These are phyloP conservation scores for Calonectria leucothoes DNA, from an alignment of 2,329 filamentous ascomycete genomes.

Conservation along the genomic window DNA sequence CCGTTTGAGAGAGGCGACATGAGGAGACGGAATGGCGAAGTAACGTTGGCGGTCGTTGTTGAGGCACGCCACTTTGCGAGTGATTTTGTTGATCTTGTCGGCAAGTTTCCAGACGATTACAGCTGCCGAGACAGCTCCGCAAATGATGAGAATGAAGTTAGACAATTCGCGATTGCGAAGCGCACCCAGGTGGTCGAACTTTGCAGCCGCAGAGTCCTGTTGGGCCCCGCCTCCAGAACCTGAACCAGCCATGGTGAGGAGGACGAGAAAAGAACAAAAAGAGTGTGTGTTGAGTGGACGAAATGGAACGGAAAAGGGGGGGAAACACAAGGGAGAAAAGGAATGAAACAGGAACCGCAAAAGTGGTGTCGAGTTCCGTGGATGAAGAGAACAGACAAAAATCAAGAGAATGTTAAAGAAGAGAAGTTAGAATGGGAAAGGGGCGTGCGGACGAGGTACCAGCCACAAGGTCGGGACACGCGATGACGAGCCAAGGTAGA, in stretches of 20 bases:
- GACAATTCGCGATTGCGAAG: conserved; percentile 62
- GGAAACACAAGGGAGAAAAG: not conserved
- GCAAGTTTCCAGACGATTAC: conserved; percentile 76
- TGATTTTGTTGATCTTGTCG: conserved; percentile 71
- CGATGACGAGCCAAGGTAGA: not conserved
- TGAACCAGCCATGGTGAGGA: conserved; percentile 1
- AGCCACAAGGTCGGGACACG: not conserved
- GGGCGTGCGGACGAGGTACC: not conserved
- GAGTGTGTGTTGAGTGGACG: not conserved
- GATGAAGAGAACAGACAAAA: not conserved
- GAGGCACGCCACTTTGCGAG: conserved; percentile 80
- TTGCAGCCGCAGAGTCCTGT: conserved; percentile 23
- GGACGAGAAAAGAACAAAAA: not conserved
- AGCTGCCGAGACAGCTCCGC: conserved; percentile 70
- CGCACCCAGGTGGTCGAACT: conserved; percentile 15
- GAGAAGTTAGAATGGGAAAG: not conserved
- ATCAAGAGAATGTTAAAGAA: not conserved
- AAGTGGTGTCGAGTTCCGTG: not conserved
- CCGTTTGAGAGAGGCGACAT: conserved; percentile 72
- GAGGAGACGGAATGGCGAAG: conserved; percentile 71
- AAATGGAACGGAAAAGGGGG: conserved; percentile 5
- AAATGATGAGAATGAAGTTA: conserved; percentile 71
- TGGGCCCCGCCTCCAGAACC: conserved; percentile 39
- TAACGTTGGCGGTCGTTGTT: conserved; percentile 84
- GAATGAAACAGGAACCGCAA: not conserved